phyloP scores from a whole-genome alignment of 768 basidiomycete species.

The Lactifluus hygrophoroides region DNA sequence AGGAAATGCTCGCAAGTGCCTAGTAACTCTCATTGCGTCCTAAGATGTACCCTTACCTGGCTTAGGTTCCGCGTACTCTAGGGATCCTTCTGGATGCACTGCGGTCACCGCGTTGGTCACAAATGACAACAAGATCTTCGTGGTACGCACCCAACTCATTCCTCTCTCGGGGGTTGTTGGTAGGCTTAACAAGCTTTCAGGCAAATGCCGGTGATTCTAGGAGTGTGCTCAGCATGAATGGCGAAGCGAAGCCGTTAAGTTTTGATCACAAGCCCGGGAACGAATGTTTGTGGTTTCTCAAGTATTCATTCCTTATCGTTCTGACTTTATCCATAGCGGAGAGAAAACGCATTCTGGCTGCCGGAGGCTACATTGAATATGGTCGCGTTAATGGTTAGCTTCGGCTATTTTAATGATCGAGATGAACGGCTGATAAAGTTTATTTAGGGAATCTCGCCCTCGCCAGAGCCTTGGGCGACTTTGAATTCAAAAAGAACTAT shows the following conservation, averaged over 20 bases:
- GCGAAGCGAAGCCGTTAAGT: conserved; percentile 81
- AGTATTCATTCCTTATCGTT: conserved; percentile 1
- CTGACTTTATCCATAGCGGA: conserved; percentile 46
- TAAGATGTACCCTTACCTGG: background rate
- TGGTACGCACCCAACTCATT: conserved; percentile 40
- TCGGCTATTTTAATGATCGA: background rate
- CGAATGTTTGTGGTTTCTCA: conserved; percentile 43
- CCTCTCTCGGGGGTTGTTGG: background rate
- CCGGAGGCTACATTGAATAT: conserved; percentile 94
- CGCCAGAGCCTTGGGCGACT: conserved; percentile 92
- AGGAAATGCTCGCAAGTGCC: conserved; percentile 81
- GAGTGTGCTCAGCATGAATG: conserved; percentile 77
- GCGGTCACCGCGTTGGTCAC: conserved; percentile 86
- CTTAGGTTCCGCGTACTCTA: conserved; percentile 73
- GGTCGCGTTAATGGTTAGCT: conserved; percentile 87
- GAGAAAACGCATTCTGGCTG: conserved; percentile 74
- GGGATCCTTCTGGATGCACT: conserved; percentile 94
- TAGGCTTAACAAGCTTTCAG: conserved; percentile 33
- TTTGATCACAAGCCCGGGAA: conserved; percentile 95
- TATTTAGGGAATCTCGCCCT: conserved; percentile 83
- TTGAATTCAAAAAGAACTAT: conserved; percentile 96
- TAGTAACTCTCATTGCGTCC: conserved; percentile 3
- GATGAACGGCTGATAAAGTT: background rate
- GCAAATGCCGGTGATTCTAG: conserved; percentile 98
- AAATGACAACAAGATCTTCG: conserved; percentile 65